Base-by-base conservation (phyloP, 202 grass and related monocot genomes). In the Thinopyrum obtusiflorum region DNA sequence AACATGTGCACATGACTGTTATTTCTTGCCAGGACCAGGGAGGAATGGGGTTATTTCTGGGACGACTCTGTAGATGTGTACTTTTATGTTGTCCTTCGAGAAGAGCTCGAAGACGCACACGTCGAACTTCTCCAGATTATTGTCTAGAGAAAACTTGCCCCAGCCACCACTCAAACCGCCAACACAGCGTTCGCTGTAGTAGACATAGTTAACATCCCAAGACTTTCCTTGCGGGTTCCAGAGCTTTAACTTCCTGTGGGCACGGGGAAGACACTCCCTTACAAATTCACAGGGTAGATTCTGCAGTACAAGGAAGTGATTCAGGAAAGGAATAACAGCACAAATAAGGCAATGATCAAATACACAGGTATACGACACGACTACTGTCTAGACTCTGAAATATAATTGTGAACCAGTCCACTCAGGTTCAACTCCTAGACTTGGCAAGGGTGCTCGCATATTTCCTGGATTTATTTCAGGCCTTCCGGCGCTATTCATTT, bases 31-130 rank as follows among this genome's bases (percentile, higher is more conserved):
- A 7, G 33, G 26, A 20, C 76, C 68, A 28, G 85, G 53, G 55
- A 89, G 85, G 61, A 55, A 76, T 0, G 97, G 93, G 11, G 73
- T 86, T 70, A 93, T 90, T 65, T 93, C 83, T 1, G 88, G 84
- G 32, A 97, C 81, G 68, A 94, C 93, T 82, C 97, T 91, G 65
- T 95, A 97, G 60, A 94, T 94, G 77, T 97, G 93, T 32, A 99
- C 94, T 80, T 88, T 94, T 28, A 99, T 80, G 49, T 91, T 80
- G 61, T 87, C 83, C 73, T 92, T 94, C 79, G 78, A 80, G 18
- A 97, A 44, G 35, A 97, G 88, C 87, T 99, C 97, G 42, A 99
- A 94, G 47, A 99, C 26, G 6, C 94, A 95, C 17, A 91, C 89
- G 55, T 99, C 97, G 55, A 79, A 85, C 44, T 72, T 85, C 89